Evolutionary conservation across 176 grass and related monocot species (phyloP).

Genomic region (Paspalum notatum): DNA sequence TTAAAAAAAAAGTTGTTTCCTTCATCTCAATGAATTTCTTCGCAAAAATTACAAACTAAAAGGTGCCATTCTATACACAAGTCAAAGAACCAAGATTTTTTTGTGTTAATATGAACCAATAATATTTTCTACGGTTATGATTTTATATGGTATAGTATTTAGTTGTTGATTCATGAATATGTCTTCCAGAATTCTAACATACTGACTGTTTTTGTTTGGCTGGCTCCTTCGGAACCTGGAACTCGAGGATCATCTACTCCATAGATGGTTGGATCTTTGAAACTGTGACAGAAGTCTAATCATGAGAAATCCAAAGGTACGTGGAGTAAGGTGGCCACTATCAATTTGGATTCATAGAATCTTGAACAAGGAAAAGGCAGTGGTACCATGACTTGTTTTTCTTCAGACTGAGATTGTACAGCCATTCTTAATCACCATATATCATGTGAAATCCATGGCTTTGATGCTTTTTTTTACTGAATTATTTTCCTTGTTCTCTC

Average conservation of each 20-base stretch:
- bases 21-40: not conserved
- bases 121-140: constrained; percentile 16
- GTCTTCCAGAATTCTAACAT: too few relatives aligned
- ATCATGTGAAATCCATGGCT: too few relatives aligned
- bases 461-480: constrained; percentile 33
- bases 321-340: constrained; percentile 66
- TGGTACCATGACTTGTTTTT: constrained; percentile 26
- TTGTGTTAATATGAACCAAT: not conserved
- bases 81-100: not conserved
- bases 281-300: constrained; percentile 77
- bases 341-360: constrained; percentile 49
- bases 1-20: not conserved
- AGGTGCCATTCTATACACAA: not conserved
- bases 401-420: not conserved
- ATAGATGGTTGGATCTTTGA: constrained; percentile 93
- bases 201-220: not conserved
- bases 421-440: not conserved
- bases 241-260: constrained; percentile 93
- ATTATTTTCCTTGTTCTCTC: constrained; percentile 32
- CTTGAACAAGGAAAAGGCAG: not conserved
- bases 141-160: too few relatives aligned
- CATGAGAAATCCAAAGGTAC: constrained; percentile 79
- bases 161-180: too few relatives aligned
- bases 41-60: not conserved
- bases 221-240: constrained; percentile 90